A percentile compares a stretch with the other conserved stretches of the same genome.
Conservation (phyloP, 2,329 filamentous ascomycete genomes). For the Botrytis pseudocinerea region DNA sequence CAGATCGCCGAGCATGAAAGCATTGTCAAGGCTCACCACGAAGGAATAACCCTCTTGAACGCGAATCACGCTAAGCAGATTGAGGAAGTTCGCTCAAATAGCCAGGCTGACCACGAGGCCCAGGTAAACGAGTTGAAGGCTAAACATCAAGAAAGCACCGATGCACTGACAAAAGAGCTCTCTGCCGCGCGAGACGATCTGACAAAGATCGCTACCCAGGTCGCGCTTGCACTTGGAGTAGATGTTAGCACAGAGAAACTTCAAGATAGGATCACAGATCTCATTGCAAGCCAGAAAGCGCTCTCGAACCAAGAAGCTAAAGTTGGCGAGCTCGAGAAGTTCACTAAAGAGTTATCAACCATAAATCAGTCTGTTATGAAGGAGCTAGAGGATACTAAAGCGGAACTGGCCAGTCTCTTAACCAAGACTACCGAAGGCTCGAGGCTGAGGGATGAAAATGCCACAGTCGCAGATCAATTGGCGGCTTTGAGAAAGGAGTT, state of each 20-base stretch:
- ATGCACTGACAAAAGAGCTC: slow-evolving; percentile 61
- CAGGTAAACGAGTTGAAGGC: slow-evolving; percentile 59
- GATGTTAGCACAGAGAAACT: slow-evolving; percentile 69
- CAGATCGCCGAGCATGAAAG: slow-evolving; percentile 62
- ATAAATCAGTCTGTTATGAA: slow-evolving; percentile 61
- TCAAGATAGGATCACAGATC: slow-evolving; percentile 58
- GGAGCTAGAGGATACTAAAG: slow-evolving; percentile 62
- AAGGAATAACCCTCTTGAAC: slow-evolving; percentile 52
- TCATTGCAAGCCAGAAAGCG: slow-evolving; percentile 60
- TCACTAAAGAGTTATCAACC: slow-evolving; percentile 55
- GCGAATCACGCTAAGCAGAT: slow-evolving; percentile 53
- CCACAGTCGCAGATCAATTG: slow-evolving; percentile 56
- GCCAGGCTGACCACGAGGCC: slow-evolving; percentile 57
- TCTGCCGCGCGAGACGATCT: slow-evolving; percentile 66
- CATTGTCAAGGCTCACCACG: slow-evolving; percentile 55
- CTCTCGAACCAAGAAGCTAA: slow-evolving; percentile 60
- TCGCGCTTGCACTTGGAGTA: slow-evolving; percentile 60
- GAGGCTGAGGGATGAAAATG: slow-evolving; percentile 46
- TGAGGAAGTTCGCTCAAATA: slow-evolving; percentile 49
- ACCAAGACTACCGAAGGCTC: slow-evolving; percentile 49
- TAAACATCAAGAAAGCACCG: slow-evolving; percentile 58
- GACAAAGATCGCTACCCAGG: slow-evolving; percentile 62
- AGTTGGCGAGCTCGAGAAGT: slow-evolving; percentile 55
- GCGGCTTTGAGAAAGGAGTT: slow-evolving; percentile 66
- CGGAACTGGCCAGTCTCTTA: slow-evolving; percentile 55